Evolutionary conservation across 2,329 filamentous ascomycete species (phyloP).

Genomic region (Colletotrichum aenigma): DNA sequence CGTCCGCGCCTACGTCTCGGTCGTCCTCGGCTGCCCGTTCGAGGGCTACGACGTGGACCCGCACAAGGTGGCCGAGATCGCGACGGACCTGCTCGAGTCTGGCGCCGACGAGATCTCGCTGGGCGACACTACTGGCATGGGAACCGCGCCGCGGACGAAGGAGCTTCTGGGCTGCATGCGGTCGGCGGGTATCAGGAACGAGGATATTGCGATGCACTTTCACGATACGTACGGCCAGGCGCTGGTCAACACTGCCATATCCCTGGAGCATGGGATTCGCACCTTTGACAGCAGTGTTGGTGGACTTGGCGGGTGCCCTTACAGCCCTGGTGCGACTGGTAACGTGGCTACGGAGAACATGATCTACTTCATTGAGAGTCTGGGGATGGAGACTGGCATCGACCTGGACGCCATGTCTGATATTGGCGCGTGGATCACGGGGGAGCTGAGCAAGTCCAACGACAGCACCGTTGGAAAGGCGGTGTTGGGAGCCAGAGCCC

Average conservation of each 20-base stretch:
- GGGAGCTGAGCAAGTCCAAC: constrained; percentile 65
- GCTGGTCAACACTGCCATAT: constrained; percentile 79
- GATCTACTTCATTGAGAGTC: constrained; percentile 76
- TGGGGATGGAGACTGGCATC: constrained; percentile 78
- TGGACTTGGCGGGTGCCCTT: constrained; percentile 84
- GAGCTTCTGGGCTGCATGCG: constrained; percentile 68
- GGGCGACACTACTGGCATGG: constrained; percentile 91
- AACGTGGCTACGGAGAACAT: constrained; percentile 87
- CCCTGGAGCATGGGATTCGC: constrained; percentile 76
- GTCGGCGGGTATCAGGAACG: constrained; percentile 69
- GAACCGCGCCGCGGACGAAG: constrained; percentile 74
- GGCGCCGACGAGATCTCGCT: constrained; percentile 91
- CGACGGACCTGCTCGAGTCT: constrained; percentile 76
- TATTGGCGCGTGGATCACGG: constrained; percentile 75
- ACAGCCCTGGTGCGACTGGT: constrained; percentile 82
- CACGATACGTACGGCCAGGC: constrained; percentile 90
- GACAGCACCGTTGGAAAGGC: constrained; percentile 72
- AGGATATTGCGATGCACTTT: constrained; percentile 82
- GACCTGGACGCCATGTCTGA: constrained; percentile 69
- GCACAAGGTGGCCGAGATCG: constrained; percentile 67
- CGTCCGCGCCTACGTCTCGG: constrained; percentile 81
- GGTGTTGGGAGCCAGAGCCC: constrained; percentile 54
- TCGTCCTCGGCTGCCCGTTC: constrained; percentile 81
- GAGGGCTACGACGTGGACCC: constrained; percentile 69
- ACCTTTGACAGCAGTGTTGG: constrained; percentile 82